Conservation (phyloP, 495 filamentous ascomycete species). For the Amniculicola lignicola region DNA sequence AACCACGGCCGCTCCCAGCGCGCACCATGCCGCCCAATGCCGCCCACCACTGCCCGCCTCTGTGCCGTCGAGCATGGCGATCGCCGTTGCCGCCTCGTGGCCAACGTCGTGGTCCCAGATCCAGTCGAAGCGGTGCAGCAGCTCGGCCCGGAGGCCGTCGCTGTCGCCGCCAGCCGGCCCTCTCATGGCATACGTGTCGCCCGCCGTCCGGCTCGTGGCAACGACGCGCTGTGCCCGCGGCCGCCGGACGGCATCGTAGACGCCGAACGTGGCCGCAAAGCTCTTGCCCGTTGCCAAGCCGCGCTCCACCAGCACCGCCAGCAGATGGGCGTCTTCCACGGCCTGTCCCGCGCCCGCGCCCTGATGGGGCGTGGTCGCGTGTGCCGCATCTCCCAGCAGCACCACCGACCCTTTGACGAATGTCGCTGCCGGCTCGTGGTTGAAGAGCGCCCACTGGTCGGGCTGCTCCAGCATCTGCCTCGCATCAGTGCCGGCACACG, state of each 20-base stretch:
- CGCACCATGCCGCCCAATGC: too few relatives aligned
- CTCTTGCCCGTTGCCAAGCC: too few relatives aligned
- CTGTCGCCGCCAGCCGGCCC: constrained; percentile 31
- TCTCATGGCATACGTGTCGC: constrained; percentile 37
- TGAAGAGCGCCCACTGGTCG: constrained; percentile 57
- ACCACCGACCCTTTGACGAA: constrained; percentile 52
- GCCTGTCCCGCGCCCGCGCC: constrained; percentile 66
- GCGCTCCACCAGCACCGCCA: too few relatives aligned
- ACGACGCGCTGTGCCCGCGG: constrained; percentile 41
- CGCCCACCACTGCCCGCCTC: too few relatives aligned
- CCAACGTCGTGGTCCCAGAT: constrained; percentile 50
- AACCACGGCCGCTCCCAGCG: too few relatives aligned
- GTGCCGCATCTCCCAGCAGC: constrained; percentile 66
- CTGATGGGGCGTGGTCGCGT: constrained; percentile 67
- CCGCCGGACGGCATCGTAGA: constrained; percentile 59
- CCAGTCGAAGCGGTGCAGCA: constrained; percentile 61
- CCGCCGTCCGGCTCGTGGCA: constrained; percentile 30
- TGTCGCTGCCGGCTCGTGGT: constrained; percentile 54
- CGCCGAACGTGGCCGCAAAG: constrained; percentile 56
- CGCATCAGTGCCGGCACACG: too few relatives aligned
- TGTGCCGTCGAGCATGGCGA: too few relatives aligned
- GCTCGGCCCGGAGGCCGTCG: constrained; percentile 37
- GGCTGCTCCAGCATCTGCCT: constrained; percentile 34
- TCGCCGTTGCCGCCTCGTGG: too few relatives aligned
- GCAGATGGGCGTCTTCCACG: constrained; percentile 64